Base-by-base conservation (phyloP, 1,284 basidiomycete genomes). In the Cystobasidium slooffiae region DNA sequence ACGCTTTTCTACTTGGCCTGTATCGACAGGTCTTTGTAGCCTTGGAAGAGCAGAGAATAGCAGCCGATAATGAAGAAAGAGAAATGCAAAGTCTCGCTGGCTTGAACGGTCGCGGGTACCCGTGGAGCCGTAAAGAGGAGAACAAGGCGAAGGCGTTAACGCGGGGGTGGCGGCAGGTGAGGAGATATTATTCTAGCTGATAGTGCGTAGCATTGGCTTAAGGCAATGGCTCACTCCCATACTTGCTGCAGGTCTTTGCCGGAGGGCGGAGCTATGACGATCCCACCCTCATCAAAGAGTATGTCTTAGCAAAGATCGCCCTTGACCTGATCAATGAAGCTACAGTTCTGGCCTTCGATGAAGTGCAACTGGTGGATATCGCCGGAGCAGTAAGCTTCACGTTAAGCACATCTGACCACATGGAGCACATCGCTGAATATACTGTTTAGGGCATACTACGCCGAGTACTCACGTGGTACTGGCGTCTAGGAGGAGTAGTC, bases 391-490 rank as follows among this genome's bases (percentile, higher is more conserved):
- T 86, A 0, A 41, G 59, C 69, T 51, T n/a, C 5, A 22, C 31
- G 4, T 43, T 39, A 16, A 47, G 6, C 5, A 22, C 43, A 22
- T 14, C 16, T 56, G 12, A 56, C 24, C 8, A 47, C 41, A 55
- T 37, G 55, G 51, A 52, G 43, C 1, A 59, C 16, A 22, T 9
- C 1, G 41, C 22, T 47, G 41, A 20, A 1, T 5, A 12, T 12
- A 6, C 44, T 16, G 31, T 8, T 51, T 77, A 80, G 18, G 81
- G 81, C 0, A 83, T 91, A 14, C 84, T 91, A 2, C 86, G 88
- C n/a, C 87, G 90, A 74, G 89, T 91, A 1, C 81, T 91, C 6
- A 87, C 88, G 31, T 90, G 88, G 86, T 91, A 88, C 79, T 91
- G 89, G 89, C 85, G 89, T 2, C 85, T 91, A 78, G 90, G 90